Percentiles rank a stretch among this genome's conserved stretches.
phyloP scores from a whole-genome alignment of 2,329 filamentous ascomycete species.

The Penicillium sclerotiorum region DNA sequence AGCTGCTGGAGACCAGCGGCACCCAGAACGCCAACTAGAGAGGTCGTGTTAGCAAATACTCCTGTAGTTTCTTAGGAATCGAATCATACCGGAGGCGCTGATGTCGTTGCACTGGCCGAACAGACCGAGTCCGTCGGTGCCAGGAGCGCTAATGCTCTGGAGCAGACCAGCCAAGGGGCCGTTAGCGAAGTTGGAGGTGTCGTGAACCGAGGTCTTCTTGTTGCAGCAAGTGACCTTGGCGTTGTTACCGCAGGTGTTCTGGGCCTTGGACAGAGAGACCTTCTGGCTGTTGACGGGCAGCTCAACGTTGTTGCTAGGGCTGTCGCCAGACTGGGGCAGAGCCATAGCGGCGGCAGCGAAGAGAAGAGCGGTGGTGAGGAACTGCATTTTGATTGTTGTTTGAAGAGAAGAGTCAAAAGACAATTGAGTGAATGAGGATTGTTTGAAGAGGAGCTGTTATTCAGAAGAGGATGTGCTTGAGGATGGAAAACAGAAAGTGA shows the following conservation, averaged over 20 bases:
- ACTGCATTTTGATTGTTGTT: constrained; percentile 30
- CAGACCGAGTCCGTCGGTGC: constrained; percentile 30
- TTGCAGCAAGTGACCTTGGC: constrained; percentile 34
- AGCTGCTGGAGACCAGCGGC: constrained; percentile 22
- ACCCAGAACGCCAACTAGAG: constrained; percentile 11
- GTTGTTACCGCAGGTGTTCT: constrained; percentile 29
- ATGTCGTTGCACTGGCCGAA: constrained; percentile 38
- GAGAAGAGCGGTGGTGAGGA: constrained; percentile 27
- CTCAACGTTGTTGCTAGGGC: constrained; percentile 13
- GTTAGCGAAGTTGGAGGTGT: constrained; percentile 20
- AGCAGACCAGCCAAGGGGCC: constrained; percentile 30
- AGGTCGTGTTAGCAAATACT: background rate
- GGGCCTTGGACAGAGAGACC: constrained; percentile 21
- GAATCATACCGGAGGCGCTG: constrained; percentile 26
- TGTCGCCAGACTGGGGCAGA: constrained; percentile 15
- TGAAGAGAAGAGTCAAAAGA: background rate
- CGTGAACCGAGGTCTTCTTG: constrained; percentile 29
- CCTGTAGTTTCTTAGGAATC: background rate
- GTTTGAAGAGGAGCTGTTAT: constrained; percentile 1
- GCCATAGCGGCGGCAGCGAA: constrained; percentile 29
- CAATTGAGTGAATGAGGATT: constrained; percentile 5
- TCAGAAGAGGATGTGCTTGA: constrained; percentile 9
- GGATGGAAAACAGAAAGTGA: constrained; percentile 9
- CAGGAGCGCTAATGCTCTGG: constrained; percentile 25
- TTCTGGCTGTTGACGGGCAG: constrained; percentile 5